These are phyloP conservation scores for Trametes pubescens DNA, from an alignment of 1,284 basidiomycete genomes.

Conservation along the genomic window DNA sequence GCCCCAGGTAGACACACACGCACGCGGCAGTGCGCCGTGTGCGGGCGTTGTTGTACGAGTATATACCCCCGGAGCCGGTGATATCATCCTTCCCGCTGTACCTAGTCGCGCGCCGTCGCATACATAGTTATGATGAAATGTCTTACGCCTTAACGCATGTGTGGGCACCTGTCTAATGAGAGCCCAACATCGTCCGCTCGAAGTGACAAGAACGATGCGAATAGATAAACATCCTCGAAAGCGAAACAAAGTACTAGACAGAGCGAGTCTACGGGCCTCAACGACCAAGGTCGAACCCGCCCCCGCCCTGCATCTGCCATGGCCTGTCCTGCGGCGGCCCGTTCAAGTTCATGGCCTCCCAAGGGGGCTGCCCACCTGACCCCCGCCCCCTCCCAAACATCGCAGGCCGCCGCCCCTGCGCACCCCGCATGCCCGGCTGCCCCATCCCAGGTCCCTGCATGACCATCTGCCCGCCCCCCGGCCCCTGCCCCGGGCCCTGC, in stretches of 20 bases:
- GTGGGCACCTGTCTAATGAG: not conserved
- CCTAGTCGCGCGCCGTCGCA: slow-evolving; percentile 17
- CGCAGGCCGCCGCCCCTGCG: slow-evolving; percentile 40
- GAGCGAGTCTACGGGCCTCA: slow-evolving; percentile 8
- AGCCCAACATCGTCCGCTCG: not conserved
- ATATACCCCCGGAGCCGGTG: slow-evolving; percentile 23
- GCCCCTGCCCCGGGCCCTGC: slow-evolving; percentile 11
- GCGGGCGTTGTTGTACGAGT: slow-evolving; percentile 34
- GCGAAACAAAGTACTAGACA: slow-evolving; percentile 8
- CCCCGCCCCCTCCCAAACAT: slow-evolving; percentile 44
- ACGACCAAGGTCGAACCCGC: slow-evolving; percentile 22
- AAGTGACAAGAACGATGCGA: not conserved
- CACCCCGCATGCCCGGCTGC: slow-evolving; percentile 41
- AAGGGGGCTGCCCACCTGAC: slow-evolving; percentile 36
- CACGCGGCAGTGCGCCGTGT: slow-evolving; percentile 20
- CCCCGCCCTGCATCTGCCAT: slow-evolving; percentile 28
- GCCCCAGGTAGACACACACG: slow-evolving; percentile 28
- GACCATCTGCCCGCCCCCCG: slow-evolving; percentile 21
- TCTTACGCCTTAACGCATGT: slow-evolving; percentile 11
- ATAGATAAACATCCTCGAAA: slow-evolving; percentile 21
- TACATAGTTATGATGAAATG: slow-evolving; percentile 5
- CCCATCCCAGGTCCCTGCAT: slow-evolving; percentile 29
- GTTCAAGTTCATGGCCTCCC: slow-evolving; percentile 29
- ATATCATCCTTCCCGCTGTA: slow-evolving; percentile 27
- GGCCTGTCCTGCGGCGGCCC: slow-evolving; percentile 27